Percentiles rank a stretch among this genome's conserved stretches.
Evolutionary conservation across 2,329 filamentous ascomycete species (phyloP).

Genomic region (Colletotrichum cordylinicola): DNA sequence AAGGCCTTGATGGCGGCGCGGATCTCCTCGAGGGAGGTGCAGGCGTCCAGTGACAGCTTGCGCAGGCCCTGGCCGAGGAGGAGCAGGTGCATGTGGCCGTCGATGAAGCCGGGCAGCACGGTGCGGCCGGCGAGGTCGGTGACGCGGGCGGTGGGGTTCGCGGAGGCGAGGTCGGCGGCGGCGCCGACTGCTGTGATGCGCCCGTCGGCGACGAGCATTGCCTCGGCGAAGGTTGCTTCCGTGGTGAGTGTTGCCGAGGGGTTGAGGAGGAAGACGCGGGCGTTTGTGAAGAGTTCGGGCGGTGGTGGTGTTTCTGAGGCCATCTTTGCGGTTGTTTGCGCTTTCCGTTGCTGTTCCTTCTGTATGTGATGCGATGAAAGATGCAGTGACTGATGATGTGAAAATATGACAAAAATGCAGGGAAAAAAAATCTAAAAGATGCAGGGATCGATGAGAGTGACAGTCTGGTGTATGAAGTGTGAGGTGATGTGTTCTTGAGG

Average conservation of each 20-base stretch:
- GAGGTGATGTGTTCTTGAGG: not conserved
- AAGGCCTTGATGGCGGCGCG: constrained; percentile 48
- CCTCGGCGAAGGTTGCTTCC: constrained; percentile 22
- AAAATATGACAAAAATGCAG: fast-evolving
- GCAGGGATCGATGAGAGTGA: not conserved
- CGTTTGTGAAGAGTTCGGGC: constrained; percentile 23
- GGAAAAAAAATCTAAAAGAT: not conserved
- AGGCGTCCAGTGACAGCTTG: constrained; percentile 55
- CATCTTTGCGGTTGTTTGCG: not conserved
- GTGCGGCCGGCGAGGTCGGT: constrained; percentile 33
- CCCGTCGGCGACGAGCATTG: constrained; percentile 22
- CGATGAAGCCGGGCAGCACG: constrained; percentile 61
- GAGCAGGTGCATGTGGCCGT: constrained; percentile 63
- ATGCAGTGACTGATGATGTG: not conserved
- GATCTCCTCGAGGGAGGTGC: constrained; percentile 55
- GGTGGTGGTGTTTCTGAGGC: not conserved
- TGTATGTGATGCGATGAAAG: not conserved
- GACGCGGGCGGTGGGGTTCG: not conserved
- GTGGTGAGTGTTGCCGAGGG: constrained; percentile 5
- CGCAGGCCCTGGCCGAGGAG: constrained; percentile 58
- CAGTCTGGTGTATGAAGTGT: not conserved
- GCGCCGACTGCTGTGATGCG: constrained; percentile 19
- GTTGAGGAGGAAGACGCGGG: constrained; percentile 21
- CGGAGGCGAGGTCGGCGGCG: not conserved
- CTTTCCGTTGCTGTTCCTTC: not conserved